Base-by-base conservation (phyloP, 108 stramenopile species). In the Stephanodiscus minutulus region DNA sequence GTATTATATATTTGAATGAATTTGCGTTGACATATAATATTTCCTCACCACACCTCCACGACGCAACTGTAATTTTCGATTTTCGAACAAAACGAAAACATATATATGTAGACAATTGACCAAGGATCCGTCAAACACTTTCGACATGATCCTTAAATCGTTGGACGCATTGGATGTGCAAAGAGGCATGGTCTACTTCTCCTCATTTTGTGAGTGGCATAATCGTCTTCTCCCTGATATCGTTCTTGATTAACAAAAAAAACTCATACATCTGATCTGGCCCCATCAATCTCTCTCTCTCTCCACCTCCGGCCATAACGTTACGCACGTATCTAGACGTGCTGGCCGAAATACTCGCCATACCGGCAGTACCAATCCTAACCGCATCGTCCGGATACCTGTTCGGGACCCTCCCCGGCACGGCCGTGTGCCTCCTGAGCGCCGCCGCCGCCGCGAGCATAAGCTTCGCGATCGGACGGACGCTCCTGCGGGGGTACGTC, bases 311-410 rank as follows among this genome's bases (percentile, higher is more conserved):
- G 3, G 0, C 25, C 54, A 5, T 11, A 53, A 21, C 8, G 1
- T 8, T 28, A 4, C 13, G 4, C 22, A 3, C 27, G 1, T 22
- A 0, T 25, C 66, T 83, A 4, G 87, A 95, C 63, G 75, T 85
- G 18, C 58, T 90, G 28, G 91, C 91, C 1, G 93, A 95, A 76
- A 73, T 95, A 1, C 76, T 95, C 24, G 93, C 91, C 29, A 84
- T 95, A 39, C 96, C 96, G 5, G 94, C 92, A 4, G 68, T 91
- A 11, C 83, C 94, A 74, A 68, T 72, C 18, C 80, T 97, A 15
- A 95, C 96, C 24, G 88, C 93, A 15, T 85, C 86, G 39, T 86
- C 91, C 18, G 96, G 96, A 9, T 95, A 91, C 66, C 79, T 97
- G 10, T 97, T 97, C 77, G 96, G 96, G 0, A 55, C 81, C n/a